Conservation (phyloP, 495 filamentous ascomycete genomes). For the Penicillium fimorum region DNA sequence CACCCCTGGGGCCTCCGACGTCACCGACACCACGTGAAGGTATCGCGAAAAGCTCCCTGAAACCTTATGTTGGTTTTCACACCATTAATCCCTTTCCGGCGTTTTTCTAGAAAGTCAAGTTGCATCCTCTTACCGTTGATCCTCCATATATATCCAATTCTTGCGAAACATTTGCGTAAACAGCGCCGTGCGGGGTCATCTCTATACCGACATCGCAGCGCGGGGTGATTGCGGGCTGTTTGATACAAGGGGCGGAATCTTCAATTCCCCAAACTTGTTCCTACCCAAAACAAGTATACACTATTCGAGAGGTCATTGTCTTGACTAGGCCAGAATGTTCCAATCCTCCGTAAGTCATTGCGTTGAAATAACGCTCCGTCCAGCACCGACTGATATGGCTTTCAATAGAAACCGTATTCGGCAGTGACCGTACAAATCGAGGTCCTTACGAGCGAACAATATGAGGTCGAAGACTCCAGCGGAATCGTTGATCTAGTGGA, state of each 20-base stretch:
- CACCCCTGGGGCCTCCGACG: constrained; percentile 22
- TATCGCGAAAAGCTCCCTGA: constrained; percentile 8
- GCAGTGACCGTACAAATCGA: constrained; percentile 95
- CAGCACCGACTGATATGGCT: constrained; percentile 9
- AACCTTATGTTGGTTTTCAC: background rate
- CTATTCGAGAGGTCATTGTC: background rate
- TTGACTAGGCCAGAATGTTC: constrained; percentile 34
- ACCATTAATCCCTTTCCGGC: background rate
- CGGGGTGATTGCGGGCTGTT: constrained; percentile 8
- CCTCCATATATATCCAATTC: background rate
- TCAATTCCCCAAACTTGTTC: background rate
- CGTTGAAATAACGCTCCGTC: background rate
- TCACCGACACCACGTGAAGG: constrained; percentile 22
- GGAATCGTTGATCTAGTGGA: constrained; percentile 94
- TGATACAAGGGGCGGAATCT: background rate
- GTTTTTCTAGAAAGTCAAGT: background rate
- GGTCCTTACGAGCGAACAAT: constrained; percentile 81
- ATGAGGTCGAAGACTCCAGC: constrained; percentile 84
- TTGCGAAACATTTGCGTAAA: constrained; percentile 6
- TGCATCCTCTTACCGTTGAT: background rate
- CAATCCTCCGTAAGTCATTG: constrained; percentile 37
- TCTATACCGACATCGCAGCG: constrained; percentile 10
- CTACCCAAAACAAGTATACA: background rate
- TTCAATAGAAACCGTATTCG: constrained; percentile 77
- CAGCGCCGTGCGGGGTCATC: constrained; percentile 23